Evolutionary conservation across 2,329 filamentous ascomycete species (phyloP).

Genomic region (Aspergillus sp.): DNA sequence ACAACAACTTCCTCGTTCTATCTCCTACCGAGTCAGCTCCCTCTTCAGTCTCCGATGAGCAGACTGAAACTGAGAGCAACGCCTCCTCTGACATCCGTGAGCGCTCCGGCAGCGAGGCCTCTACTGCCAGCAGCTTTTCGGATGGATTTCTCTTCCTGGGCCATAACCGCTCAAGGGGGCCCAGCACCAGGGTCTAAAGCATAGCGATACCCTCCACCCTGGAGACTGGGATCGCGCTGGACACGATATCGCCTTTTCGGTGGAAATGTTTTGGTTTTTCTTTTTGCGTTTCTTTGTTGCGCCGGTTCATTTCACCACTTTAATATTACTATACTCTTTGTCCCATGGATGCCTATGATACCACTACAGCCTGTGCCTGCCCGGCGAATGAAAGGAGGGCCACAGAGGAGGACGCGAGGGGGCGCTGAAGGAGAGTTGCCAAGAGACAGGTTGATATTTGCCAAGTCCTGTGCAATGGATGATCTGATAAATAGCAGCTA

Average conservation of each 20-base stretch:
- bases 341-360: constrained; percentile 12
- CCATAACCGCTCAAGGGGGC: constrained; percentile 12
- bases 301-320: background rate
- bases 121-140: constrained; percentile 19
- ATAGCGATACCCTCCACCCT: constrained; percentile 2
- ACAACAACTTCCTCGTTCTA: constrained; percentile 32
- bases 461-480: constrained; percentile 21
- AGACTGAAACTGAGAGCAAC: constrained; percentile 1
- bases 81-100: constrained; percentile 10
- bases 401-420: constrained; percentile 4
- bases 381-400: background rate
- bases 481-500: constrained; percentile 16
- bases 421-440: constrained; percentile 13
- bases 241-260: constrained; percentile 16
- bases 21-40: constrained; percentile 32
- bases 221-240: constrained; percentile 20
- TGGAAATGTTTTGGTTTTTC: constrained; percentile 7
- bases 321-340: constrained; percentile 2
- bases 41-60: constrained; percentile 14
- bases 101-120: constrained; percentile 30
- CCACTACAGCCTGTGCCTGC: constrained; percentile 1
- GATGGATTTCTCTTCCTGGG: constrained; percentile 31
- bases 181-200: background rate
- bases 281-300: background rate
- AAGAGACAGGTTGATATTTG: constrained; percentile 18